phyloP scores from a whole-genome alignment of 2,329 filamentous ascomycete genomes.

The Verticillium dahliae region DNA sequence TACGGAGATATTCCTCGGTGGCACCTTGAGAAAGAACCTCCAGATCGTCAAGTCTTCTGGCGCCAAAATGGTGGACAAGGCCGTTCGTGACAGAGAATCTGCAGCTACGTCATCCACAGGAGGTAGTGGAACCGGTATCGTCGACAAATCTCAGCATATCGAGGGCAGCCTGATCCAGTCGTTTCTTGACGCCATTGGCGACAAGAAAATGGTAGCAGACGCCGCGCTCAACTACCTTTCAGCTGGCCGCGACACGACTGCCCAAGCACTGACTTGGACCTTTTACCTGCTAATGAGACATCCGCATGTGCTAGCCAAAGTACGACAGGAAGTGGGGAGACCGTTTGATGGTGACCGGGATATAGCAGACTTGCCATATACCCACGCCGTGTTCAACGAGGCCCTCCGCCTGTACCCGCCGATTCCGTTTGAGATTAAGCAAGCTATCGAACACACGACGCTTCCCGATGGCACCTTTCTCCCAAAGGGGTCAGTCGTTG shows the following conservation, averaged over 20 bases:
- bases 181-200: slow-evolving; percentile 47
- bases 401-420: slow-evolving; percentile 55
- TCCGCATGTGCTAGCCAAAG: slow-evolving; percentile 27
- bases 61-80: slow-evolving; percentile 48
- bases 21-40: slow-evolving; percentile 41
- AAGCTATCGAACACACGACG: slow-evolving; percentile 42
- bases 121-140: neutral
- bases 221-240: slow-evolving; percentile 61
- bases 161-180: slow-evolving; percentile 55
- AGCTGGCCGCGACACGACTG: slow-evolving; percentile 58
- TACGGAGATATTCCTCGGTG: slow-evolving; percentile 47
- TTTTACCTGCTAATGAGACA: slow-evolving; percentile 54
- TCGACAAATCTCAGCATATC: slow-evolving; percentile 17
- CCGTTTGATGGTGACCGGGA: neutral
- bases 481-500: slow-evolving; percentile 44
- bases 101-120: neutral
- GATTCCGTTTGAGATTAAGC: slow-evolving; percentile 60
- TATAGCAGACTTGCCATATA: slow-evolving; percentile 44
- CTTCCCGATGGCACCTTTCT: slow-evolving; percentile 57
- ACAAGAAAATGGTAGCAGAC: slow-evolving; percentile 53
- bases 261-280: slow-evolving; percentile 58
- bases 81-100: slow-evolving; percentile 32
- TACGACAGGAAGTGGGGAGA: slow-evolving; percentile 35
- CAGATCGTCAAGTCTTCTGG: slow-evolving; percentile 47
- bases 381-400: slow-evolving; percentile 57